Base-by-base conservation (phyloP, 225 moss, liverwort and hornwort species). In the Takakia lepidozioides region DNA sequence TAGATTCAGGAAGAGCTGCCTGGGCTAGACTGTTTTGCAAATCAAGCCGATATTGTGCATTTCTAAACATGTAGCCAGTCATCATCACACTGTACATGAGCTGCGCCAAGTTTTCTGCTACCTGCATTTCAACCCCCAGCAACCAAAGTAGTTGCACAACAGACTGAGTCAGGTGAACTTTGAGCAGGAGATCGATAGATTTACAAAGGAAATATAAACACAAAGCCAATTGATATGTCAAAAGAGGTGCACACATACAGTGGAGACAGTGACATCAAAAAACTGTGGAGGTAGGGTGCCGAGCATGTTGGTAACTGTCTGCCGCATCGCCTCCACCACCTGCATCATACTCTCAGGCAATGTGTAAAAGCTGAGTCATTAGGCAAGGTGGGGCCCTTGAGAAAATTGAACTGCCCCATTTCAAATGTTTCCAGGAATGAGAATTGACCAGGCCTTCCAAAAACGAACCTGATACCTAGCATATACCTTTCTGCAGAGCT, bases 81-180 rank as follows among this genome's bases (percentile, higher is more conserved):
- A 93, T 93, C 85, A 93, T 88, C 35, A 93, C 92, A 65, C 92
- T 93, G 50, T 93, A 93, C 92, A 93, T 93, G 35, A 93, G 82
- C 68, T 93, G 92, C 32, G 92, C 92, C 64, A 93, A 44, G 61
- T 93, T 93, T 52, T 93, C 92, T 25, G 88, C 92, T 54, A 91
- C 65, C 86, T 86, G 86, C 57, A 32, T 9, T 27, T 18, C 34
- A 50, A 50, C 20, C 7, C 19, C 30, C 50, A 30, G 13, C 25
- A 60, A 40, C 45, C 40, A 16, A 13, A 25, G 27, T 16, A 49
- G 1, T 7, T 3, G 25, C 25, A 1, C 13, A 6, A 18, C 2
- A 24, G 4, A 16, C 45, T 18, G 10, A 11, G 14, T 46, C 8
- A 46, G 45, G 25, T 21, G 21, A 16, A 19, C 17, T 24, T 45